Base-by-base conservation (phyloP, 306 rosid species). In the Urtica urens region DNA sequence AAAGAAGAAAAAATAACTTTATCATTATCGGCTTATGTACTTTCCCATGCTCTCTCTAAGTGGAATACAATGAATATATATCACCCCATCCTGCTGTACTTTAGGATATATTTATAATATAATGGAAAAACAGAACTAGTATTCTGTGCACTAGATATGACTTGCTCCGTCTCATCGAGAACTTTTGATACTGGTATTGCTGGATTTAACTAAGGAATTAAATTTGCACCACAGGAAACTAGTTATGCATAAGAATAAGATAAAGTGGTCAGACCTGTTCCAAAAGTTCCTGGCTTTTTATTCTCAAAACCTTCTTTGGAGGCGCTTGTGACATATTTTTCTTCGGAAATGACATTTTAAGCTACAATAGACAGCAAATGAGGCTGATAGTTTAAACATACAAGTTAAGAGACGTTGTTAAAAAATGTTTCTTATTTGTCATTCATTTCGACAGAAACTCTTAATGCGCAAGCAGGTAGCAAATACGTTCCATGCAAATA, bases 251-350 rank as follows among this genome's bases (percentile, higher is more conserved):
- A 12, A 7, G 40, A 40, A 59, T 51, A 47, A 53, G 43, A 62
- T 37, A 31, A 19, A 50, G 44, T 64, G 38, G 55, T 49, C 51
- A 63, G n/a, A 88, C 97, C 77, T 84, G 84, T 66, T 84, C 95
- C 71, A 79, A 64, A 49, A 62, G 62, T n/a, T 73, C 44, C 12
- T 33, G 60, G 55, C 65, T 77, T 71, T 67, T 84, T 51, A 55
- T 54, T 62, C 81, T 81, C 76, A 81, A 59, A 25, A 79, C 57
- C 68, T 46, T 82, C 69, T 71, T 90, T 4, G 94, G 73, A 43
- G 97, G 97, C 66, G 94, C 71, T 17, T 73, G 68, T 43, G 97
- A 92, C 59, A 84, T 40, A 48, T 59, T 38, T 69, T 84, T 90
- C 70, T 16, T 26, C 33, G 92, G 71, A 67, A 84, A 79, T 55